Evolutionary conservation across 495 filamentous ascomycete genomes (phyloP).

Genomic region (Thozetella sp.): DNA sequence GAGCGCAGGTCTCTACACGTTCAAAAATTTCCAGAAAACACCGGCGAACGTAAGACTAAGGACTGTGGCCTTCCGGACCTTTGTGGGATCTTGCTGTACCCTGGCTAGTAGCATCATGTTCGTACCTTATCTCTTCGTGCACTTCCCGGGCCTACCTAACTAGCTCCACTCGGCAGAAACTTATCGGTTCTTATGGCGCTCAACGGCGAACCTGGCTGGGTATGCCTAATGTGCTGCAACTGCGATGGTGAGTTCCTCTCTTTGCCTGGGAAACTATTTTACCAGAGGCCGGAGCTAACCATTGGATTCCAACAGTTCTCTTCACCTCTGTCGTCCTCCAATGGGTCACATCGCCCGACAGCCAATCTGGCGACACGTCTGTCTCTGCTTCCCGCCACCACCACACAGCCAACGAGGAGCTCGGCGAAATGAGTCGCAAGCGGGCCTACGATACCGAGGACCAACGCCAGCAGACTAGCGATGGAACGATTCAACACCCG

Average conservation of each 20-base stretch:
- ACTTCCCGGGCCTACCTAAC: neutral
- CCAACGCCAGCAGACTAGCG: neutral
- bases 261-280: neutral
- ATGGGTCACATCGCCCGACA: conserved; percentile 55
- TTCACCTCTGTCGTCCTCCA: conserved; percentile 54
- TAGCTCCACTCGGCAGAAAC: conserved; percentile 32
- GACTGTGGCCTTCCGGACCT: conserved; percentile 44
- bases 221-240: conserved; percentile 59
- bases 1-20: conserved; percentile 37
- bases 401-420: conserved; percentile 11
- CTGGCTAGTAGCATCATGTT: conserved; percentile 49
- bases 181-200: conserved; percentile 50
- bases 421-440: conserved; percentile 6
- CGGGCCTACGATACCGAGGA: neutral
- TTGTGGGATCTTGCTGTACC: conserved; percentile 50
- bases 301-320: conserved; percentile 33
- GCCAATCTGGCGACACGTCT: conserved; percentile 13
- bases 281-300: neutral
- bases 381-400: conserved; percentile 12
- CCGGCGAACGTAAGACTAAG: conserved; percentile 33
- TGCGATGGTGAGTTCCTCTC: conserved; percentile 41
- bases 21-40: conserved; percentile 30
- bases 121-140: conserved; percentile 5
- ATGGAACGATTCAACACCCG: neutral
- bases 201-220: conserved; percentile 56